These are phyloP conservation scores for Monilinia fructigena DNA, from an alignment of 2,329 filamentous ascomycete genomes.

Conservation along the genomic window DNA sequence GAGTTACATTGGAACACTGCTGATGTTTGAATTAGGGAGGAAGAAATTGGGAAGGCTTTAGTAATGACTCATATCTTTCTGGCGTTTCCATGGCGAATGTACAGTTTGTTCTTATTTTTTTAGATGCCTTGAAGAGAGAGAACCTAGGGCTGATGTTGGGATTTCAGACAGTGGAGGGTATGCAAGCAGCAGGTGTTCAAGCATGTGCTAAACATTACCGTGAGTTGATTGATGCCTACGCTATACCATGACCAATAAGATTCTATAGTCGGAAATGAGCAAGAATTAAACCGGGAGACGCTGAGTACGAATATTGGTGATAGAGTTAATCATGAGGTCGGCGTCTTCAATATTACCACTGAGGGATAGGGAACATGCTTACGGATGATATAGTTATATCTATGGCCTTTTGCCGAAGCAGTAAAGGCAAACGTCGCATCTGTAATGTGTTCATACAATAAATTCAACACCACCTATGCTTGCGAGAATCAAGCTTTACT, in stretches of 20 bases:
- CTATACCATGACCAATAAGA: slow-evolving; percentile 37
- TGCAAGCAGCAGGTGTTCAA: slow-evolving; percentile 53
- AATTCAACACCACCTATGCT: slow-evolving; percentile 65
- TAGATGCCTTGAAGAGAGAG: not conserved
- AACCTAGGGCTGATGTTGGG: not conserved
- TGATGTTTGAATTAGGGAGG: slow-evolving; percentile 57
- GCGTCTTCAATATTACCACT: slow-evolving; percentile 47
- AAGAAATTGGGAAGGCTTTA: slow-evolving; percentile 82
- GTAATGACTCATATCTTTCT: slow-evolving; percentile 72
- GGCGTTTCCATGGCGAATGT: slow-evolving; percentile 59
- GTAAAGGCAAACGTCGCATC: slow-evolving; percentile 63
- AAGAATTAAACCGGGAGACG: slow-evolving; percentile 58
- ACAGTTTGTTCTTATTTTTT: not conserved
- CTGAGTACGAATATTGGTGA: slow-evolving; percentile 61
- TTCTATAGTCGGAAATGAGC: slow-evolving; percentile 60
- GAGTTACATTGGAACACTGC: not conserved
- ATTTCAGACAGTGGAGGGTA: slow-evolving; percentile 55
- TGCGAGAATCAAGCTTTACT: slow-evolving; percentile 63
- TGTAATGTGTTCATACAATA: slow-evolving; percentile 73
- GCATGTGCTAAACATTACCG: slow-evolving; percentile 58
- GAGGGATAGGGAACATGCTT: slow-evolving; percentile 30
- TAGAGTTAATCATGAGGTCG: slow-evolving; percentile 65
- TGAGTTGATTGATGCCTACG: slow-evolving; percentile 22
- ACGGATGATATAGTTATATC: slow-evolving; percentile 31
- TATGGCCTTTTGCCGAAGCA: slow-evolving; percentile 63